These are phyloP conservation scores for Sphaerostilbella broomeana DNA, from an alignment of 2,329 filamentous ascomycete species.

Conservation along the genomic window DNA sequence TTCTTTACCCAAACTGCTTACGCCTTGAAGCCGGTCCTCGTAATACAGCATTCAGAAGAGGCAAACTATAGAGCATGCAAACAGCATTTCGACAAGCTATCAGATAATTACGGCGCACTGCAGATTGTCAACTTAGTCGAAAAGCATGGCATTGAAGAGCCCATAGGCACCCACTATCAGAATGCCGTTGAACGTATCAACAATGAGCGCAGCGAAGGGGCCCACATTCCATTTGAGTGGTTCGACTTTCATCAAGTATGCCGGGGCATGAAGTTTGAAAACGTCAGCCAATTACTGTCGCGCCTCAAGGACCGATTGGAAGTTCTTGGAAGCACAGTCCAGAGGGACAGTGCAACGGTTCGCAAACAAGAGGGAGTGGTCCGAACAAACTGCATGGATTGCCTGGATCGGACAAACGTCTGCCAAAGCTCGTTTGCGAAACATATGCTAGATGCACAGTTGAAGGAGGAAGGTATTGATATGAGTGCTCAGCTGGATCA, in stretches of 20 bases:
- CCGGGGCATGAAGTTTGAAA: slow-evolving; percentile 96
- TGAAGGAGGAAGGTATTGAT: slow-evolving; percentile 68
- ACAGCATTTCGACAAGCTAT: slow-evolving; percentile 68
- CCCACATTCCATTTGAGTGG: slow-evolving; percentile 67
- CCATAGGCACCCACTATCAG: slow-evolving; percentile 73
- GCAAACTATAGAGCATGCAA: slow-evolving; percentile 73
- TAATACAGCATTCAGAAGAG: slow-evolving; percentile 71
- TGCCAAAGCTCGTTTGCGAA: slow-evolving; percentile 88
- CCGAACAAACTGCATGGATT: slow-evolving; percentile 99
- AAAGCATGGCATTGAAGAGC: slow-evolving; percentile 74
- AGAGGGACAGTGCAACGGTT: slow-evolving; percentile 36
- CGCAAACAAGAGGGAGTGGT: slow-evolving; percentile 65
- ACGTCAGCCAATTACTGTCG: slow-evolving; percentile 74
- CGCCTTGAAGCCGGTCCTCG: slow-evolving; percentile 79
- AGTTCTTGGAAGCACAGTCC: slow-evolving; percentile 63
- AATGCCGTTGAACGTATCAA: slow-evolving; percentile 62
- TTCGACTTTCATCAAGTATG: slow-evolving; percentile 95
- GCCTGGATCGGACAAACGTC: slow-evolving; percentile 90
- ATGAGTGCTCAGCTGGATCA: slow-evolving; percentile 71
- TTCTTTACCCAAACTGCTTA: slow-evolving; percentile 96
- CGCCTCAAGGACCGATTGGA: slow-evolving; percentile 62
- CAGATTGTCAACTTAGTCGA: slow-evolving; percentile 83
- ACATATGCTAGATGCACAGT: slow-evolving; percentile 71
- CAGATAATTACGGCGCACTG: slow-evolving; percentile 64
- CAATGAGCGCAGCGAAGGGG: slow-evolving; percentile 44